Conservation (phyloP, 1,284 basidiomycete species). For the Singerocomus rubriflavus region DNA sequence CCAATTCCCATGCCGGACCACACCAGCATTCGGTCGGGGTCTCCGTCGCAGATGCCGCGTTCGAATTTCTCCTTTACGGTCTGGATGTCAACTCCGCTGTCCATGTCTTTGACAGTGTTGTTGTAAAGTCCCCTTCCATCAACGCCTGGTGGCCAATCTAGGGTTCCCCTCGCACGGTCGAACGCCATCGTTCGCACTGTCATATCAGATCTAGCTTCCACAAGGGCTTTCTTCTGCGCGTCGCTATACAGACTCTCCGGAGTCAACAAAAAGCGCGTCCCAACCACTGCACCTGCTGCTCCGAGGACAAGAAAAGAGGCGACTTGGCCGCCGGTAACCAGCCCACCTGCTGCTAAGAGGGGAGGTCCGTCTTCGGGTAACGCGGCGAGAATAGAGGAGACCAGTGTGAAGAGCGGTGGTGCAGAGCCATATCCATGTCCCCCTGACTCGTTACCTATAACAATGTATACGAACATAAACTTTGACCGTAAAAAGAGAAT, state of each 20-base stretch:
- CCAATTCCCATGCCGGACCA: conserved; percentile 71
- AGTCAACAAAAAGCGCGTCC: conserved; percentile 70
- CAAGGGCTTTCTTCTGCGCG: conserved; percentile 53
- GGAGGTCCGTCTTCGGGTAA: conserved; percentile 45
- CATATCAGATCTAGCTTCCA: conserved; percentile 44
- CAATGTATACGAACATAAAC: conserved; percentile 5
- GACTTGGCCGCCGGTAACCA: conserved; percentile 56
- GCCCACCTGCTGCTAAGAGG: conserved; percentile 55
- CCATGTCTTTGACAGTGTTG: conserved; percentile 54
- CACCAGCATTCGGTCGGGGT: conserved; percentile 53
- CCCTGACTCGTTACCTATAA: conserved; percentile 67
- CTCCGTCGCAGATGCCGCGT: conserved; percentile 42
- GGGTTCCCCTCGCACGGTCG: conserved; percentile 55
- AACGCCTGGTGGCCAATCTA: conserved; percentile 65
- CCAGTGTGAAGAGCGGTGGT: conserved; percentile 55
- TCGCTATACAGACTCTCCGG: conserved; percentile 61
- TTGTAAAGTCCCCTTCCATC: conserved; percentile 52
- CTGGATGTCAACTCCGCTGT: conserved; percentile 46
- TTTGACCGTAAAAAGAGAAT: conserved; percentile 1
- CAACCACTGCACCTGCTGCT: conserved; percentile 61
- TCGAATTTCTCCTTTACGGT: conserved; percentile 43
- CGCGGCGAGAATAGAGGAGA: conserved; percentile 53
- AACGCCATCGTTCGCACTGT: conserved; percentile 67
- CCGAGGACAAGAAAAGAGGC: conserved; percentile 65
- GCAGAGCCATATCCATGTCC: conserved; percentile 63